Evolutionary conservation across 2,329 filamentous ascomycete species (phyloP), one percentile per base, ranked within the genome.

Genomic region (Penicillium sumatraense): DNA sequence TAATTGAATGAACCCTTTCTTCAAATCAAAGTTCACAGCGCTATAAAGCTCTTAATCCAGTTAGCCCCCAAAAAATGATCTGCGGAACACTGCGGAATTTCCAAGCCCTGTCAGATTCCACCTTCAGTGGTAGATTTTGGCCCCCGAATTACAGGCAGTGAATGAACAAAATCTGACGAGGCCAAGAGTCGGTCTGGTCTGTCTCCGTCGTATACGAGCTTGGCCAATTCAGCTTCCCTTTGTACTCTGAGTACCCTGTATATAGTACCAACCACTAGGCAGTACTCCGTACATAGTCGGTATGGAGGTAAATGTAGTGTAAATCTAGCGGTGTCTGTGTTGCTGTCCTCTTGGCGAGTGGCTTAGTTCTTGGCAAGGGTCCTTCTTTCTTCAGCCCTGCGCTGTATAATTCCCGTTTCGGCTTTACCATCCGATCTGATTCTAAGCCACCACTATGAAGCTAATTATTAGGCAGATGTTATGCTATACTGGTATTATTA

Each of bases 351-450:
- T 46, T 46, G 42, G 42, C 42, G 42, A 46, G 42, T 46, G 42
- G 42, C 42, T 31, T 46, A 14, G 16, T 33, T 27, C 49, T 51
- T 51, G 49, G 49, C 49, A 8, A n/a, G n/a, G 48, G 23, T 16
- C 41, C 13, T 42, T 21, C 11, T n/a, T n/a, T n/a, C n/a, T n/a
- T 5, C 36, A 18, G 36, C 36, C 36, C 36, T 40, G 36, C 36
- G 36, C 36, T 13, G 20, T 8, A 20, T 40, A 13, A 4, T 40
- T 20, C 36, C 36, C 16, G 16, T 40, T 40, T 13, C 5, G 36
- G 18, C 6, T 8, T 40, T 9, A 21, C 18, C 36, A 40, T 1
- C 20, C 9, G 18, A 21, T 20, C 20, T 40, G 11, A 23, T 20
- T 13, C 11, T 23, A 40, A 40, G 36, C 36, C 36, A 20, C 36